Evolutionary conservation across 305 asterid species (phyloP), one percentile per base, ranked within the genome.

Genomic region (Rubia tinctorum): DNA sequence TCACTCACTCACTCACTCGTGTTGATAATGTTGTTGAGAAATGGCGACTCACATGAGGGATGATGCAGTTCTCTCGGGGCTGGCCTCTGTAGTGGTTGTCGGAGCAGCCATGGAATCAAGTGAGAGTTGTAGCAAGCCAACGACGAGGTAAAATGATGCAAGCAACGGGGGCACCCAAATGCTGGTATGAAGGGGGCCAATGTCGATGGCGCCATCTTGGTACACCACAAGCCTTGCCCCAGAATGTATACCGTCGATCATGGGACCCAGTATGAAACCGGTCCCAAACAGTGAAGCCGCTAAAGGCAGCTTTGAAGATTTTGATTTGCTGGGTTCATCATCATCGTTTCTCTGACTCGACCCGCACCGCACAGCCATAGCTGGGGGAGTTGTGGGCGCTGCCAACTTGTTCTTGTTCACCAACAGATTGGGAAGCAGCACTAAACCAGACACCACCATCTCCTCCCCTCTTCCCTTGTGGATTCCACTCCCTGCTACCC

Each of bases 91-190:
- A n/a, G n/a, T n/a, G n/a, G n/a, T n/a, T n/a, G 8, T 80, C 66
- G 47, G 79, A 14, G 74, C 13, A 1, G 77, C 49, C 2, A 10
- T 22, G 22, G 83, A 74, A 73, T 91, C 97, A 67, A 91, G 71
- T 25, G 76, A 47, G 17, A 86, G 82, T 56, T 86, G 93, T 72
- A 91, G 59, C 67, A 91, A 37, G 8, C 97, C 97, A 22, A 85
- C 85, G 6, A 77, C 81, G 84, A 86, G 82, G 77, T 91, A 91
- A 82, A 89, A 91, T 17, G 88, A 45, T 23, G 92, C 94, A 25
- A 91, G 91, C 75, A 88, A 73, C 43, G 92, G 96, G 47, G 96
- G 92, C 23, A 90, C 95, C 92, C 91, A 89, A 63, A 89, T 81
- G 66, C 83, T 83, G 12, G 96, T 86, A 85, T 88, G 97, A 75